phyloP scores from a whole-genome alignment of 2,329 filamentous ascomycete species.

The Penicillium fuscoglaucum region DNA sequence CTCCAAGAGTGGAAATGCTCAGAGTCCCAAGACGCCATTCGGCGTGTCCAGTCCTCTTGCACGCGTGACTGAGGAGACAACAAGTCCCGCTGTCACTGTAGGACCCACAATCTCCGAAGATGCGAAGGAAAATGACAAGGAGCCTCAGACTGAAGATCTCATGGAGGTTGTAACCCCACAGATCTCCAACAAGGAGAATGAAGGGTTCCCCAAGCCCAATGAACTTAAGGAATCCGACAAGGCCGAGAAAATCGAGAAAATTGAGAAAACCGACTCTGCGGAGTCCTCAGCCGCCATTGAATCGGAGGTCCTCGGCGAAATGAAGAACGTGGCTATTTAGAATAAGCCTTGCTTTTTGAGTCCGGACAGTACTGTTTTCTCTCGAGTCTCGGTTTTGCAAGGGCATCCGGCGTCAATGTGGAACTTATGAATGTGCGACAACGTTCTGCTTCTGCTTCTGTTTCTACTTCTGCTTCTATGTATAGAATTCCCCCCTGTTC shows the following conservation, averaged over 20 bases:
- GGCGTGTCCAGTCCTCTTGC: slow-evolving; percentile 49
- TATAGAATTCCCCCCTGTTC: slow-evolving; percentile 35
- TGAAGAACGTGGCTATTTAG: slow-evolving; percentile 51
- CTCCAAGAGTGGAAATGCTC: slow-evolving; percentile 42
- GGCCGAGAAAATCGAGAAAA: slow-evolving; percentile 27
- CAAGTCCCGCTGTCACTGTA: slow-evolving; percentile 38
- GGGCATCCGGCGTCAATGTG: slow-evolving; percentile 18
- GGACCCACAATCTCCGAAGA: slow-evolving; percentile 39
- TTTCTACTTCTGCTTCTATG: slow-evolving; percentile 23
- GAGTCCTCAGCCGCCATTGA: slow-evolving; percentile 35
- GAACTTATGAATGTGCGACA: slow-evolving; percentile 18
- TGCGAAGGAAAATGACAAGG: slow-evolving; percentile 31
- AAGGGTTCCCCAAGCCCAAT: slow-evolving; percentile 25
- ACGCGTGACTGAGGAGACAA: slow-evolving; percentile 48
- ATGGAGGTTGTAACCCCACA: slow-evolving; percentile 43
- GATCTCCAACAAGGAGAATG: slow-evolving; percentile 38
- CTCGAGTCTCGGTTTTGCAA: slow-evolving; percentile 9
- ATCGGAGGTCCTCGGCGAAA: slow-evolving; percentile 46
- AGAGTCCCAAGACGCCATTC: slow-evolving; percentile 47
- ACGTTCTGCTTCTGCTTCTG: slow-evolving; percentile 15
- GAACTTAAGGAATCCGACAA: slow-evolving; percentile 35
- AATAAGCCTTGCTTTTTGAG: slow-evolving; percentile 24
- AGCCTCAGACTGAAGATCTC: slow-evolving; percentile 39
- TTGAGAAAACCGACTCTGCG: slow-evolving; percentile 20
- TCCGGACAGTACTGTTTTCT: slow-evolving; percentile 14